Conservation (phyloP, 2,329 filamentous ascomycete genomes). For the Verticillium isaacii region DNA sequence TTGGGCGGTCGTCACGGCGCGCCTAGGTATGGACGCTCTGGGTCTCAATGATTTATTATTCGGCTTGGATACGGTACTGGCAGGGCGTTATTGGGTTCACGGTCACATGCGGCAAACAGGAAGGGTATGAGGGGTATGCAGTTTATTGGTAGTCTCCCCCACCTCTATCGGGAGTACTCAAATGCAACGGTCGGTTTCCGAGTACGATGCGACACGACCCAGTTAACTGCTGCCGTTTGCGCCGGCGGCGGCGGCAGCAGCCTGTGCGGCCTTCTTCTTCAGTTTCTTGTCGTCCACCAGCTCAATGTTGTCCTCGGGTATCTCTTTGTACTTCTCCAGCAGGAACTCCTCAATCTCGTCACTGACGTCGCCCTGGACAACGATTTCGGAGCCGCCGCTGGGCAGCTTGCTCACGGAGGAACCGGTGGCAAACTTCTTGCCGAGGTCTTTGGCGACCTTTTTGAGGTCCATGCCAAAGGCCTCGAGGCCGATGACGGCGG, state of each 20-base stretch:
- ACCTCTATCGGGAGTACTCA: background rate
- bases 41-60: background rate
- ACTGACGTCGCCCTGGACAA: conserved; percentile 94
- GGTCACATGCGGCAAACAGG: background rate
- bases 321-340: conserved; percentile 79
- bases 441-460: conserved; percentile 93
- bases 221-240: background rate
- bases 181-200: background rate
- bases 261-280: conserved; percentile 26
- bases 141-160: background rate
- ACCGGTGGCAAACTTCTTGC: conserved; percentile 97
- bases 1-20: background rate
- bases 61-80: background rate
- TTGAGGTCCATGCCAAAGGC: conserved; percentile 89
- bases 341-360: conserved; percentile 92
- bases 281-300: conserved; percentile 96
- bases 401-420: conserved; percentile 86
- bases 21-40: background rate
- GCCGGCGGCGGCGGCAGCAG: background rate
- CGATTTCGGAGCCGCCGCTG: conserved; percentile 88
- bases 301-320: conserved; percentile 94
- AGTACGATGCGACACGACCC: background rate
- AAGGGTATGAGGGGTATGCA: background rate
- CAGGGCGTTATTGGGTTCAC: background rate
- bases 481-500: conserved; percentile 85